Conservation (phyloP, 139 green algal genomes). For the Tetraselmis chui region DNA sequence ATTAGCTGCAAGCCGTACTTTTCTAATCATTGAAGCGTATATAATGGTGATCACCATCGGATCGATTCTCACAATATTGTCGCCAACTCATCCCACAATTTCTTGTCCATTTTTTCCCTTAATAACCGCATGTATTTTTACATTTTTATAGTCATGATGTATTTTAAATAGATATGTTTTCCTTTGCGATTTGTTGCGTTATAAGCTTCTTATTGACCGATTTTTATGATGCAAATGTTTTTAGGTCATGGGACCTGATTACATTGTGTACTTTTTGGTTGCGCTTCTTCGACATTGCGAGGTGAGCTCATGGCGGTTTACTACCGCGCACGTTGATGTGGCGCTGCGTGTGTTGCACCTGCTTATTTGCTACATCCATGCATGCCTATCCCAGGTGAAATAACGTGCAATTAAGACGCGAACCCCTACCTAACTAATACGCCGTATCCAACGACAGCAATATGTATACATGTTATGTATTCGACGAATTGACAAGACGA, state of each 20-base stretch:
- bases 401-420: not conserved
- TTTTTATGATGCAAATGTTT: not conserved
- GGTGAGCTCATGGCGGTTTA: too few relatives aligned
- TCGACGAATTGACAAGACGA: too few relatives aligned
- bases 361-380: not conserved
- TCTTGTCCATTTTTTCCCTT: not conserved
- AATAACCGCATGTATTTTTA: too few relatives aligned
- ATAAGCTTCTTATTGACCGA: not conserved
- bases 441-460: too few relatives aligned
- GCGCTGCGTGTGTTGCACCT: not conserved
- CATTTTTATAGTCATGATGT: too few relatives aligned
- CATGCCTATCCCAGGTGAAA: not conserved
- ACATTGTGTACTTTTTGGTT: not conserved
- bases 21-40: too few relatives aligned
- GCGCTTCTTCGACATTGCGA: not conserved
- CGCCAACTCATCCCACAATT: not conserved
- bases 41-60: too few relatives aligned
- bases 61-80: not conserved
- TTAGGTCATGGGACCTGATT: not conserved
- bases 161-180: too few relatives aligned
- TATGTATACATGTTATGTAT: too few relatives aligned
- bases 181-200: not conserved
- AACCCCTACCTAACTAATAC: too few relatives aligned
- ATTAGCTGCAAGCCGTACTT: too few relatives aligned
- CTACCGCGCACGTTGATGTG: too few relatives aligned